Evolutionary conservation across 495 filamentous ascomycete genomes (phyloP), one percentile per base, ranked within the genome.

Genomic region (Xylaria castorea): DNA sequence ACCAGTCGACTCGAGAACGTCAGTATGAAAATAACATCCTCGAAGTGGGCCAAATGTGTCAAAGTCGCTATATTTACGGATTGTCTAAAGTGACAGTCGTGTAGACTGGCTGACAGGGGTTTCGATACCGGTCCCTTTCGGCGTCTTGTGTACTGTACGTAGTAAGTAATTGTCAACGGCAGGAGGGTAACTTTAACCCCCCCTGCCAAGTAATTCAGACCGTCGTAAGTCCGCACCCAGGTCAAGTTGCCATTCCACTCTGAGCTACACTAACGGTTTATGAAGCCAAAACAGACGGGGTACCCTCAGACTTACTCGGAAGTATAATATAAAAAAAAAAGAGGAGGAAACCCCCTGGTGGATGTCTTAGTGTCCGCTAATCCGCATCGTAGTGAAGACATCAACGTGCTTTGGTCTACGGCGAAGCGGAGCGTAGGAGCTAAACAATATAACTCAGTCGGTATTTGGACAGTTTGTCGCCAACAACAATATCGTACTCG

Each of bases 191-290:
- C n/a, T n/a, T 38, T 20, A 22, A n/a, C n/a, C n/a, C n/a, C 27
- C 32, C 57, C 30, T 36, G 57, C 20, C 16, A 30, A 55, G 25
- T 34, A 27, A 60, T n/a, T 36, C 57, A 36, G 30, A 36, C 57
- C 57, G 57, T 60, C 57, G n/a, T 60, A 60, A 60, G 5, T 32
- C 61, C n/a, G 22, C 38, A 40, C 5, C 12, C 25, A 30, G 22
- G 12, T 42, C 60, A 42, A 63, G 60, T 64, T 27, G 38, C 38
- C n/a, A 32, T 25, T 30, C 38, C 25, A 5, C 62, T 48, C n/a
- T 34, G 27, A 65, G 62, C 42, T 50, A 65, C 25, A 40, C 62
- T 48, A 32, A 65, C n/a, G 58, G 0, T 22, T 38, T 61, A 14
- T 25, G 18, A 20, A 40, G 62, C 22, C 40, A 42, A n/a, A 50